Base-by-base conservation (phyloP, 192 early-diverging fungal genomes). In the Rhizophlyctis rosea region DNA sequence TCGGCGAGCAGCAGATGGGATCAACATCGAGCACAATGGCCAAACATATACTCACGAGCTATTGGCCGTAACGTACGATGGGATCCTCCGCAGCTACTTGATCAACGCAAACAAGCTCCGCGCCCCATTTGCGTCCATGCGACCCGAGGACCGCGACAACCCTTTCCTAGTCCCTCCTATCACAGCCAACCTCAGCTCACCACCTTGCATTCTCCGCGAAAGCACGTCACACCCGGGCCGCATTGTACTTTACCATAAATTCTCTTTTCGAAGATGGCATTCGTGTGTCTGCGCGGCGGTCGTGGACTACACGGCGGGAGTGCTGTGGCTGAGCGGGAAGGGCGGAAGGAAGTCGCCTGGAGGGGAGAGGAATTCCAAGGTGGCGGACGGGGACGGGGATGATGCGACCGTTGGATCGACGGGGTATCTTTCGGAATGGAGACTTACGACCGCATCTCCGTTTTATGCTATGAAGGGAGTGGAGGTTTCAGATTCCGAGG, bases 41-140 rank as follows among this genome's bases (percentile, higher is more conserved):
- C 60, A 82, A 35, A 29, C 35, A 1, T 84, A 84, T 50, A 72
- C 76, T 18, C 78, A 84, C 50, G 78, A 82, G 54, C 64, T 84
- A 2, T 23, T 84, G 21, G 65, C 74, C 11, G 66, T 84, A 57
- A 82, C 75, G 3, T 82, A 78, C 61, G 78, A 77, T 44, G 74
- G 82, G 30, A 59, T 73, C 16, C 62, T 84, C 3, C 68, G 80
- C 49, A 80, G 78, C 49, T 84, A 82, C 58, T 65, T 84, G 31
- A 65, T 84, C 47, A 85, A 84, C 65, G 62, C 64, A 5, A 23
- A 66, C 13, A 69, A 78, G 14, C 47, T 76, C 21, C 47, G 32
- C 24, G 58, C 58, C 14, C 67, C 73, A 14, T 69, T 59, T 18
- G 13, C 65, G 2, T n/a, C n/a, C n/a, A n/a, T n/a, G n/a, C n/a